A percentile compares a stretch with the other conserved stretches of the same genome.
Conservation (phyloP, 176 grass and related monocot genomes). For the Pharus latifolius region DNA sequence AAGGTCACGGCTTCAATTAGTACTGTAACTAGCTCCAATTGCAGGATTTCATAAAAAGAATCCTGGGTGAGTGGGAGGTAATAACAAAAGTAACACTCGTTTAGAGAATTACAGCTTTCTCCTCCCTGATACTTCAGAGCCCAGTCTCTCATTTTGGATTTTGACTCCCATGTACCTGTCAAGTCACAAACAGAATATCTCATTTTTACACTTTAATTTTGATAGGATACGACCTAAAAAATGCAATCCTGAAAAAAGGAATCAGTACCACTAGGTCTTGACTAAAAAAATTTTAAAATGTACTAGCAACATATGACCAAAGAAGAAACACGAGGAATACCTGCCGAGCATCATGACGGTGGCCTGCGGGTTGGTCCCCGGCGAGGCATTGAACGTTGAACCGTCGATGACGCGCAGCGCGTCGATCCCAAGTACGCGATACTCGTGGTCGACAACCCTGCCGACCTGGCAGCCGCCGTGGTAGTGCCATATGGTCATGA, state of each 20-base stretch:
- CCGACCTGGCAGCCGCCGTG: constrained; percentile 75
- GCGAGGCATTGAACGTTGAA: constrained; percentile 67
- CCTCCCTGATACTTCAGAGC: background rate
- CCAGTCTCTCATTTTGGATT: constrained; percentile 45
- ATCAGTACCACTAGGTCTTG: constrained; percentile 28
- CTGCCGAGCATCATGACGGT: constrained; percentile 95
- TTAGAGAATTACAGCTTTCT: background rate
- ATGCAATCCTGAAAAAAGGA: background rate
- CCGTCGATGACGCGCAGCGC: constrained; percentile 77
- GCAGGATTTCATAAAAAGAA: too few species aligned
- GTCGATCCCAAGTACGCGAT: constrained; percentile 47
- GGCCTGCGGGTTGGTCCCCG: constrained; percentile 85
- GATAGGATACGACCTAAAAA: constrained; percentile 20
- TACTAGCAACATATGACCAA: constrained; percentile 2
- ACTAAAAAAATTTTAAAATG: constrained; percentile 19
- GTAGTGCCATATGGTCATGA: constrained; percentile 91
- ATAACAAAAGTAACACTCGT: background rate
- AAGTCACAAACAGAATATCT: constrained; percentile 20
- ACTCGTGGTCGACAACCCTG: constrained; percentile 64
- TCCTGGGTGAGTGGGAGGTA: too few species aligned
- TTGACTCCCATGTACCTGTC: constrained; percentile 76
- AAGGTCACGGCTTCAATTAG: too few species aligned
- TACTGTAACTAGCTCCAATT: too few species aligned
- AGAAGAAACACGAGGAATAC: constrained; percentile 10
- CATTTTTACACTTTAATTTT: background rate